Conservation (phyloP, 2,329 filamentous ascomycete species). For the Rutstroemia sp. region DNA sequence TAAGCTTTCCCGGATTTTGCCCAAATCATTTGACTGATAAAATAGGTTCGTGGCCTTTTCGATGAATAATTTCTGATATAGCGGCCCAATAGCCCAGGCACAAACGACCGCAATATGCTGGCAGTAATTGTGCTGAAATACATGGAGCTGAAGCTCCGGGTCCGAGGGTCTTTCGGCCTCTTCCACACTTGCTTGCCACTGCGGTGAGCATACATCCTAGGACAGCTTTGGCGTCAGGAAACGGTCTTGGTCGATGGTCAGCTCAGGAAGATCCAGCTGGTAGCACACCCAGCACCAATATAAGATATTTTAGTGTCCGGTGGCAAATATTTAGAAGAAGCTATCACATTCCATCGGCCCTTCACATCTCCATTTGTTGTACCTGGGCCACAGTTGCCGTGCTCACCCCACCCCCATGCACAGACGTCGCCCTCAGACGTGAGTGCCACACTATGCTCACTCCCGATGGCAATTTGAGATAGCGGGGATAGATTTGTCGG, state of each 20-base stretch:
- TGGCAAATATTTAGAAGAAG: constrained; percentile 47
- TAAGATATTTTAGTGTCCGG: constrained; percentile 44
- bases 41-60: constrained; percentile 28
- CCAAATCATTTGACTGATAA: constrained; percentile 15
- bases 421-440: constrained; percentile 59
- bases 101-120: too few species aligned
- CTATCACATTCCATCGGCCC: constrained; percentile 60
- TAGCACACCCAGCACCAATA: constrained; percentile 83
- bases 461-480: constrained; percentile 67
- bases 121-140: too few species aligned
- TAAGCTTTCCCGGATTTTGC: constrained; percentile 33
- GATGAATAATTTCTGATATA: constrained; percentile 19
- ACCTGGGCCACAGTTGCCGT: constrained; percentile 83
- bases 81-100: too few species aligned
- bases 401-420: constrained; percentile 95
- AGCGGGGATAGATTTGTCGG: constrained; percentile 53
- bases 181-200: too few species aligned
- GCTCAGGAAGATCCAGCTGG: constrained; percentile 61
- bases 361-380: constrained; percentile 59
- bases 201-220: too few species aligned
- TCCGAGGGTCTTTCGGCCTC: too few species aligned
- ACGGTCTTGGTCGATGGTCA: background rate
- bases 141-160: too few species aligned
- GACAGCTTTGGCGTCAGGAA: too few species aligned
- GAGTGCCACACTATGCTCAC: constrained; percentile 79